A percentile compares a stretch with the other conserved stretches of the same genome.
Evolutionary conservation across 208 protist species (phyloP).

Genomic region (Acanthamoeba lenticulata): DNA sequence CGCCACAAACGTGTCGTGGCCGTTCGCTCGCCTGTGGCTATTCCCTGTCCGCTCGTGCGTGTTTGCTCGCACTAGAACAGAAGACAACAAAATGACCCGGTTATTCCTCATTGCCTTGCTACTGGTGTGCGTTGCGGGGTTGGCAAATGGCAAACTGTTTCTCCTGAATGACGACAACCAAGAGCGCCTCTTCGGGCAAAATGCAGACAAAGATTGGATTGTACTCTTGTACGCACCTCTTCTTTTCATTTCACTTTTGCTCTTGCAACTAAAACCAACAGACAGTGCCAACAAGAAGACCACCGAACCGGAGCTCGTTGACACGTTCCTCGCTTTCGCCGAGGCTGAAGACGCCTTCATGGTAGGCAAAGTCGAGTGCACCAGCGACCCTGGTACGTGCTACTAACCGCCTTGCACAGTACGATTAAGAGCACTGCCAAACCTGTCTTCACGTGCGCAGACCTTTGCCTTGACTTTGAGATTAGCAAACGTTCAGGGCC

Average conservation of each 20-base stretch:
- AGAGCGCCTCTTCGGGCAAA: not conserved
- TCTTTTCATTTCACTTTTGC: not conserved
- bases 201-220: not conserved
- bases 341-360: not conserved
- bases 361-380: not conserved
- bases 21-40: too few species aligned
- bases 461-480: not conserved
- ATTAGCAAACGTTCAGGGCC: not conserved
- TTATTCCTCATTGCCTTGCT: not conserved
- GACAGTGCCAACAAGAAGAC: not conserved
- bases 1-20: not conserved
- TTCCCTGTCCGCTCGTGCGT: not conserved
- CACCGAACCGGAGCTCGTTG: not conserved
- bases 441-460: not conserved
- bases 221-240: constrained; percentile 17
- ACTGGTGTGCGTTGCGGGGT: not conserved
- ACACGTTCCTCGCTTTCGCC: not conserved
- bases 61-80: not conserved
- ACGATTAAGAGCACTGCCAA: too few species aligned
- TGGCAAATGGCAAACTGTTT: not conserved
- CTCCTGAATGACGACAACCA: not conserved
- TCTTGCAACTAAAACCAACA: not conserved
- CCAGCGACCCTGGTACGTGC: not conserved
- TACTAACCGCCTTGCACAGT: not conserved
- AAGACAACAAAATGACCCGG: not conserved